phyloP scores from a whole-genome alignment of 202 grass and related monocot genomes.

The Bolboschoenoplectus hybrid region DNA sequence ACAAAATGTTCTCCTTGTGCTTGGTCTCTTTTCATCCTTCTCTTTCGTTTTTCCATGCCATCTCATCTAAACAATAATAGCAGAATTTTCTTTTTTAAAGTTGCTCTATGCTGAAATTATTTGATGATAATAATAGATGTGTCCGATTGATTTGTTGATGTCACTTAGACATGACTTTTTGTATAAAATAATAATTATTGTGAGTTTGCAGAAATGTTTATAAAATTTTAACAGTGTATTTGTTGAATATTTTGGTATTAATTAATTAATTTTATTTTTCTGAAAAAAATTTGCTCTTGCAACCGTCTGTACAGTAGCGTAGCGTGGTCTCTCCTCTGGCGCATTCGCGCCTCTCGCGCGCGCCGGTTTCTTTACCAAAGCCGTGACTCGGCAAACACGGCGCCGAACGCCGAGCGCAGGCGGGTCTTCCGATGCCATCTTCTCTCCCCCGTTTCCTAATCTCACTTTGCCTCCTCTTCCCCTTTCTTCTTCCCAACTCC shows the following conservation, averaged over 20 bases:
- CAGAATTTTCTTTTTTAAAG: neutral
- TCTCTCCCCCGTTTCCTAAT: neutral
- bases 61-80: neutral
- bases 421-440: slow-evolving; percentile 30
- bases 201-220: no score
- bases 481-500: slow-evolving; percentile 34
- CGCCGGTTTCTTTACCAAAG: neutral
- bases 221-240: no score
- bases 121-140: no score
- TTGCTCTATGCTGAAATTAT: neutral
- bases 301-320: neutral
- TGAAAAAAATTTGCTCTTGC: no score
- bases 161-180: neutral
- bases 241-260: no score
- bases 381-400: neutral
- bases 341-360: neutral
- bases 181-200: neutral
- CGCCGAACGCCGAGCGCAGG: neutral
- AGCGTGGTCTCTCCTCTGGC: neutral
- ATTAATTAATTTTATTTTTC: no score
- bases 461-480: slow-evolving; percentile 18
- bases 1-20: neutral
- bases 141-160: neutral
- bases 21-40: neutral
- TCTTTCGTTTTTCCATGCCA: neutral